These are phyloP conservation scores for Rhizophlyctis rosea DNA, from an alignment of 192 early-diverging fungal genomes.

Conservation along the genomic window DNA sequence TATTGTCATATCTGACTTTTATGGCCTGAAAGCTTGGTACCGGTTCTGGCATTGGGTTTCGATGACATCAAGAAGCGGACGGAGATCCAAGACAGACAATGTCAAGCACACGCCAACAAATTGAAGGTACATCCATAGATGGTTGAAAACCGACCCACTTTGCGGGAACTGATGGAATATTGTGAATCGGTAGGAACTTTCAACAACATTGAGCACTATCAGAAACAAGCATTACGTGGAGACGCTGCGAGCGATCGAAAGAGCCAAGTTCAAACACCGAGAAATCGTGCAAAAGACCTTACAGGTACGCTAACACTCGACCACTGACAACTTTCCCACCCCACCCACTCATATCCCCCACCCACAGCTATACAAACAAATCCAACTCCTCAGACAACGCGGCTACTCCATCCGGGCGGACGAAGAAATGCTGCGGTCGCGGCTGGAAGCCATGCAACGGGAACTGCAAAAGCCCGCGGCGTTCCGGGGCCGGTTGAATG, in stretches of 20 bases:
- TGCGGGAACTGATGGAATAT: neutral
- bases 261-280: conserved; percentile 74
- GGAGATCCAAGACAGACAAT: conserved; percentile 67
- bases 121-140: conserved; percentile 46
- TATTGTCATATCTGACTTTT: neutral
- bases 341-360: neutral
- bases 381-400: conserved; percentile 79
- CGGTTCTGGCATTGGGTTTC: conserved; percentile 86
- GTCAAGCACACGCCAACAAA: conserved; percentile 67
- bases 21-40: conserved; percentile 67
- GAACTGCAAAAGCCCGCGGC: conserved; percentile 75
- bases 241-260: conserved; percentile 68
- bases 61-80: conserved; percentile 86
- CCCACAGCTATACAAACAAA: conserved; percentile 76
- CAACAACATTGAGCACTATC: conserved; percentile 54
- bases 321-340: neutral
- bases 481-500: conserved; percentile 77
- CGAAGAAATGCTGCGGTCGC: conserved; percentile 74
- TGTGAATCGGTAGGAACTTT: conserved; percentile 46
- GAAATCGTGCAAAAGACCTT: conserved; percentile 74
- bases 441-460: conserved; percentile 70
- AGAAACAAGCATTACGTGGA: conserved; percentile 69
- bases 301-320: conserved; percentile 38
- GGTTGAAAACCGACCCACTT: conserved; percentile 15
- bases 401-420: conserved; percentile 78